Conservation (phyloP, 2,329 filamentous ascomycete species). For the Emydomyces testavorans region DNA sequence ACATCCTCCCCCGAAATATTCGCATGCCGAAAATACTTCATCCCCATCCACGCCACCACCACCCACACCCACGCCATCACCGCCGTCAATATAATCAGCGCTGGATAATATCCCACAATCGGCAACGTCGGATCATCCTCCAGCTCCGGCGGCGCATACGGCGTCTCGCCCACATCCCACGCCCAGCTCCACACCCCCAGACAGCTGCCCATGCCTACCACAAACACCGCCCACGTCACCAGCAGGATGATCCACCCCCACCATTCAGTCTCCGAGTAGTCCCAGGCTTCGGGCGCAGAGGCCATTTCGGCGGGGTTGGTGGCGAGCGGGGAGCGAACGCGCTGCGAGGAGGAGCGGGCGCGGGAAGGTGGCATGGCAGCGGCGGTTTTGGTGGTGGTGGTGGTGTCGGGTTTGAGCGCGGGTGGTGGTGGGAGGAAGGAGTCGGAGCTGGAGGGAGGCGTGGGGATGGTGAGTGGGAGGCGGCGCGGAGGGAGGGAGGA, state of each 20-base stretch:
- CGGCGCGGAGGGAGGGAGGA: conserved; percentile 16
- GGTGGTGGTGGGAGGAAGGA: conserved; percentile 45
- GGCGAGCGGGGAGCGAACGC: conserved; percentile 23
- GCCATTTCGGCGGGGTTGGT: conserved; percentile 33
- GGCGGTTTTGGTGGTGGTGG: conserved; percentile 9
- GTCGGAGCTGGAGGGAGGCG: conserved; percentile 47
- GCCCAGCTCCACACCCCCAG: conserved; percentile 96
- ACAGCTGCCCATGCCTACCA: conserved; percentile 91
- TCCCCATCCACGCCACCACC: conserved; percentile 90
- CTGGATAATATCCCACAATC: conserved; percentile 94
- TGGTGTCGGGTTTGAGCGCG: neutral
- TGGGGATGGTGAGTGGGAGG: conserved; percentile 23
- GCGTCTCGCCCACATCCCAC: conserved; percentile 94
- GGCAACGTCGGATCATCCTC: conserved; percentile 91
- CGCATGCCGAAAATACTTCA: conserved; percentile 98
- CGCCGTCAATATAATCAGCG: conserved; percentile 78
- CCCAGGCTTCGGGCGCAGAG: conserved; percentile 52
- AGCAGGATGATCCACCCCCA: conserved; percentile 93
- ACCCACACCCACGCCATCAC: conserved; percentile 99
- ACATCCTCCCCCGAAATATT: conserved; percentile 62
- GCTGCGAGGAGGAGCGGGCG: conserved; percentile 28
- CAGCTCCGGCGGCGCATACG: conserved; percentile 86
- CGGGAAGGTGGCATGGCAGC: conserved; percentile 19
- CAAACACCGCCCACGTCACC: conserved; percentile 91
- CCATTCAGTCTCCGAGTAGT: conserved; percentile 91